Base-by-base conservation (phyloP, 345 rosid genomes). In the Cardamine occulta region DNA sequence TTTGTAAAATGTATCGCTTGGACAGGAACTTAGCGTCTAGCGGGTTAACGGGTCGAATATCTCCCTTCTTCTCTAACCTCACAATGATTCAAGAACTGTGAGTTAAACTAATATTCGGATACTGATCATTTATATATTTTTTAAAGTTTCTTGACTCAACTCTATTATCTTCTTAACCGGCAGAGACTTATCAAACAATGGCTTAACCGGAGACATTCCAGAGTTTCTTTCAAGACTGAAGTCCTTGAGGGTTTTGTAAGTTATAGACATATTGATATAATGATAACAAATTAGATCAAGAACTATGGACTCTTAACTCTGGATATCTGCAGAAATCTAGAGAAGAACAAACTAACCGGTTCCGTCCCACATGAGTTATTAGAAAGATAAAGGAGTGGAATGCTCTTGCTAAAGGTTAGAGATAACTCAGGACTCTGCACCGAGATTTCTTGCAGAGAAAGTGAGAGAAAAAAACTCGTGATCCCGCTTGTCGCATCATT, bases 161-260 rank as follows among this genome's bases (percentile, higher is more conserved):
- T 37, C 0, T 10, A 6, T 35, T 12, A n/a, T 47, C 70, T 23
- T 63, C 3, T 24, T 47, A 19, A 8, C 26, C 1, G 5, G 32
- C 82, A 88, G 93, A 78, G 91, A 88, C 73, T 80, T 88, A 18
- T 90, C 91, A 2, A 72, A 80, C 73, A 88, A 85, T 53, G 77
- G 39, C 63, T 70, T 90, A 52, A 74, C 68, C 1, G 91, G 93
- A 42, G 2, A 68, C 1, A 69, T 88, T 7, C 91, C 93, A 1
- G 80, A 76, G 21, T 76, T 78, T 57, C 80, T 90, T 0, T 72
- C 88, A 7, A 45, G 23, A 13, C 17, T 88, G 49, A 9, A 79
- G 28, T 80, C 63, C 55, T 72, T 90, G 74, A 86, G 66, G 66
- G 14, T 74, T 63, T 71, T 90, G 89, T 88, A 78, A 84, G 93